Conservation (phyloP, 2,329 filamentous ascomycete species). For the Thelonectria blattea region DNA sequence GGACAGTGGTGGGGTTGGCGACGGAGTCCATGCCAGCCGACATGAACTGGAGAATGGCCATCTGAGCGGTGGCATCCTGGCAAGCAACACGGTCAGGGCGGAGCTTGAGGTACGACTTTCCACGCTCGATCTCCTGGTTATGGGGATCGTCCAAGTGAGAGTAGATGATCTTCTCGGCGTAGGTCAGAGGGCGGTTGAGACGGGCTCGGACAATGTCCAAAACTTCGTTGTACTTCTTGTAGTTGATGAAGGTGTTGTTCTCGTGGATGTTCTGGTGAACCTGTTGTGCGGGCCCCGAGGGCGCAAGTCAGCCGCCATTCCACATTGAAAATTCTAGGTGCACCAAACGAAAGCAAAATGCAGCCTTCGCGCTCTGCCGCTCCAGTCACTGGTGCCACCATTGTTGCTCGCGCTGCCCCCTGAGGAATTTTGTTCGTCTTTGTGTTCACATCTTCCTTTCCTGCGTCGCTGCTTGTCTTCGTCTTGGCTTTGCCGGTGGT, state of each 20-base stretch:
- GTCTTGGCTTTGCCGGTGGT: neutral
- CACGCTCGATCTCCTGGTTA: conserved; percentile 94
- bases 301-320: conserved; percentile 24
- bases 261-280: conserved; percentile 97
- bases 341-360: neutral
- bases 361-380: neutral
- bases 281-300: conserved; percentile 41
- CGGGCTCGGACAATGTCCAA: conserved; percentile 86
- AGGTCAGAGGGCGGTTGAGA: conserved; percentile 92
- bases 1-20: conserved; percentile 92
- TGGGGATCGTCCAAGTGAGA: conserved; percentile 98
- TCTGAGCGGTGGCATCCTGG: conserved; percentile 99
- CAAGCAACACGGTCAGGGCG: conserved; percentile 97
- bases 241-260: conserved; percentile 97
- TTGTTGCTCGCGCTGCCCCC: neutral
- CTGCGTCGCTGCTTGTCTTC: neutral
- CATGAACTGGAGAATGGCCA: conserved; percentile 99
- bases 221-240: conserved; percentile 99
- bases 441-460: neutral
- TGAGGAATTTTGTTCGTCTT: neutral
- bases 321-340: neutral
- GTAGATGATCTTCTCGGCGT: conserved; percentile 98
- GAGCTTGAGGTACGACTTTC: conserved; percentile 93
- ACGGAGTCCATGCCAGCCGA: conserved; percentile 95
- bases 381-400: neutral